Evolutionary conservation across 1,284 basidiomycete genomes (phyloP).

Genomic region (Sanghuangporus sanghuang): DNA sequence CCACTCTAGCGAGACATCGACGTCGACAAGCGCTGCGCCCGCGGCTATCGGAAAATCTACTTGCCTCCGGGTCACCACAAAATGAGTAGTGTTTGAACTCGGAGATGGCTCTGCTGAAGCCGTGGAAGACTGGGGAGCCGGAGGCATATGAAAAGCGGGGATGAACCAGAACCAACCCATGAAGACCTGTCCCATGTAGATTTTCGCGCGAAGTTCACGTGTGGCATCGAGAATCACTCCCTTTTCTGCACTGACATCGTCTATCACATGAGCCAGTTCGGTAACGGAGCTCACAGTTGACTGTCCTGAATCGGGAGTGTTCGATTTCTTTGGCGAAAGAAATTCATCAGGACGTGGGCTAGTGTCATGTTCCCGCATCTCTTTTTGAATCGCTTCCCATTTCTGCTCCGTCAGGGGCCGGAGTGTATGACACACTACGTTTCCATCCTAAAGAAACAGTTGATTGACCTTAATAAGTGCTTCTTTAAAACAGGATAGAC

Average conservation of each 20-base stretch:
- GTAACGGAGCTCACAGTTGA: conserved; percentile 10
- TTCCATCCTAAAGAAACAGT: conserved; percentile 30
- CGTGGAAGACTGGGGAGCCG: conserved; percentile 26
- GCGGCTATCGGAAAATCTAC: conserved; percentile 74
- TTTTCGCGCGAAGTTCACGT: conserved; percentile 72
- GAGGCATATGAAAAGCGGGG: conserved; percentile 72
- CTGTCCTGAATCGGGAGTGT: conserved; percentile 15
- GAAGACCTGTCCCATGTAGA: conserved; percentile 72
- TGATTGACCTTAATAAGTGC: not conserved
- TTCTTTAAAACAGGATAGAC: not conserved
- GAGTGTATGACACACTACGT: conserved; percentile 39
- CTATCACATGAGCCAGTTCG: conserved; percentile 3
- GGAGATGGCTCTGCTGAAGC: conserved; percentile 13
- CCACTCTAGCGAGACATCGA: conserved; percentile 52
- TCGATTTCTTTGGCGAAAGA: conserved; percentile 35
- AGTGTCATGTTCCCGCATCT: conserved; percentile 25
- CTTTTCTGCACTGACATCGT: conserved; percentile 21
- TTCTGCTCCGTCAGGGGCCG: conserved; percentile 38
- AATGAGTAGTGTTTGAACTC: conserved; percentile 25
- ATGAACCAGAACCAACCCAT: conserved; percentile 84
- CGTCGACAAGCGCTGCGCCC: conserved; percentile 59
- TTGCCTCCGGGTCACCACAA: conserved; percentile 51
- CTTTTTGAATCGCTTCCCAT: conserved; percentile 39
- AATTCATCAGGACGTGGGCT: not conserved
- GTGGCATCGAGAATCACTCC: conserved; percentile 62